Conservation (phyloP, 768 basidiomycete species). For the Pleurotus tuoliensis region DNA sequence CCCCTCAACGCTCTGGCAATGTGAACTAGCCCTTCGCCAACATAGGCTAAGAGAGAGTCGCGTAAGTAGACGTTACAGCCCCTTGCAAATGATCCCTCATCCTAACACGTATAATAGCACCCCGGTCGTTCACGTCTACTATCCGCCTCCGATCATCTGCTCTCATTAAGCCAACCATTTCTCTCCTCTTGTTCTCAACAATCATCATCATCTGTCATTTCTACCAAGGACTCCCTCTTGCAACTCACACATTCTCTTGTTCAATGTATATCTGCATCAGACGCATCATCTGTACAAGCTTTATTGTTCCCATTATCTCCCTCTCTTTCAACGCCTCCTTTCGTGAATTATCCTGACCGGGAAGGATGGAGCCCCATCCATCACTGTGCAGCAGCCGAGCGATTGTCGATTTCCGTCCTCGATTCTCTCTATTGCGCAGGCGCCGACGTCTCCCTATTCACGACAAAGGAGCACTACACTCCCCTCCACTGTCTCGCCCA, state of each 20-base stretch:
- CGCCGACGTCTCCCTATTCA: constrained; percentile 71
- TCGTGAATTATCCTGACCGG: constrained; percentile 66
- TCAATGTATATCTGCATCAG: constrained; percentile 45
- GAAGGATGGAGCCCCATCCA: constrained; percentile 75
- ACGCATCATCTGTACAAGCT: constrained; percentile 48
- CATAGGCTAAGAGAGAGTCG: constrained; percentile 57
- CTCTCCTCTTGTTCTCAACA: constrained; percentile 33
- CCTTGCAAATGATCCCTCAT: constrained; percentile 14
- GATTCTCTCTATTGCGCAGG: constrained; percentile 75
- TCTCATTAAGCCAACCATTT: constrained; percentile 33
- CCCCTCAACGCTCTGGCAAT: constrained; percentile 63
- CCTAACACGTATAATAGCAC: constrained; percentile 16
- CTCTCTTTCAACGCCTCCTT: constrained; percentile 38
- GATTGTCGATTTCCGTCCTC: constrained; percentile 57
- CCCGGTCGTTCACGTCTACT: constrained; percentile 15
- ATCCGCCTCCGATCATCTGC: constrained; percentile 32
- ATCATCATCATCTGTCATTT: constrained; percentile 33
- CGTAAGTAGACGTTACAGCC: constrained; percentile 32
- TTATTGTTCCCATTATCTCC: constrained; percentile 49
- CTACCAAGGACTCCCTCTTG: constrained; percentile 37
- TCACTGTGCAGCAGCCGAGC: constrained; percentile 53
- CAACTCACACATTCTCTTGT: constrained; percentile 49
- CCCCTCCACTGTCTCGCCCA: constrained; percentile 65
- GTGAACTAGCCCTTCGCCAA: constrained; percentile 60
- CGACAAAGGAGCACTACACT: constrained; percentile 57